These are phyloP conservation scores for Tuber melanosporum DNA, from an alignment of 495 filamentous ascomycete genomes.

Conservation along the genomic window DNA sequence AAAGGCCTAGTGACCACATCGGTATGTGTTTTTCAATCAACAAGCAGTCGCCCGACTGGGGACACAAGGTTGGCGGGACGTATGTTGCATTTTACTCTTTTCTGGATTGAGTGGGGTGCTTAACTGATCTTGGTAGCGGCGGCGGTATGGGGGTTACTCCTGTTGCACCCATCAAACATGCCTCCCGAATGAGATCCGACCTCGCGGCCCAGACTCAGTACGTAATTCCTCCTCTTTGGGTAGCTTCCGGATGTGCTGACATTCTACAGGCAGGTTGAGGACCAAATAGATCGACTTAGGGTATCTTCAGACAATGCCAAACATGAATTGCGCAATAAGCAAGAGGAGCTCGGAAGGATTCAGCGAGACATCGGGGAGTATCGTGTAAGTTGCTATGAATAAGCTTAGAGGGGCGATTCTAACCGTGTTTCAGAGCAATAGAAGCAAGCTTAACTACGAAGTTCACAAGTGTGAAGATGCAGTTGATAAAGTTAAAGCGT, in stretches of 20 bases:
- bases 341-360: constrained; percentile 21
- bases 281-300: constrained; percentile 44
- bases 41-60: constrained; percentile 53
- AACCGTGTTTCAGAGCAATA: constrained; percentile 45
- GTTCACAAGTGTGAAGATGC: constrained; percentile 55
- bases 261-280: constrained; percentile 43
- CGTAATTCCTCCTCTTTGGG: constrained; percentile 43
- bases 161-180: constrained; percentile 46
- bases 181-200: constrained; percentile 72
- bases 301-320: constrained; percentile 33
- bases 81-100: constrained; percentile 16
- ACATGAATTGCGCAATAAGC: constrained; percentile 15
- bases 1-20: constrained; percentile 59
- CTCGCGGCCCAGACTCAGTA: constrained; percentile 59
- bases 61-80: constrained; percentile 47
- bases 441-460: constrained; percentile 50
- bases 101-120: constrained; percentile 6
- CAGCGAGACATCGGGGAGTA: constrained; percentile 22
- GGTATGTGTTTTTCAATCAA: constrained; percentile 61
- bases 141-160: constrained; percentile 54
- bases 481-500: constrained; percentile 54
- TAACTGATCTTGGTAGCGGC: constrained; percentile 46
- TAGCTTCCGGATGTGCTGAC: constrained; percentile 7
- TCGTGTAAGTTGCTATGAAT: constrained; percentile 27
- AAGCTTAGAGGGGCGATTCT: constrained; percentile 44